phyloP scores from a whole-genome alignment of 2,329 filamentous ascomycete species.

The Pseudodiploospora longispora region DNA sequence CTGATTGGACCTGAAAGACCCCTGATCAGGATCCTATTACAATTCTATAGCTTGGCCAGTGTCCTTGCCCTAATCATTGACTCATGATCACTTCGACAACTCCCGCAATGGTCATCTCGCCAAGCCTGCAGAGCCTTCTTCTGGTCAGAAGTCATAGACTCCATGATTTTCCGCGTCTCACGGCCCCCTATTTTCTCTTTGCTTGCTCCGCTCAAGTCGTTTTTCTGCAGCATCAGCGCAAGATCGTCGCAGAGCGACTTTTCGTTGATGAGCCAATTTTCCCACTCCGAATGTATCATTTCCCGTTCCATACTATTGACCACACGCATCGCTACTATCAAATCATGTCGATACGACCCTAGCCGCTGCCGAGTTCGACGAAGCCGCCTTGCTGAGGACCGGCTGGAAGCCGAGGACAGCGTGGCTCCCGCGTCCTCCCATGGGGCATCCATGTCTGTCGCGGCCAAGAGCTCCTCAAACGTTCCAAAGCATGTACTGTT shows the following conservation, averaged over 20 bases:
- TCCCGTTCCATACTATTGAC: constrained; percentile 86
- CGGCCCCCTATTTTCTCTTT: constrained; percentile 15
- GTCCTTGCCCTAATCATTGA: constrained; percentile 23
- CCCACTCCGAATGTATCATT: constrained; percentile 81
- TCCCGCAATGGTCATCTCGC: constrained; percentile 48
- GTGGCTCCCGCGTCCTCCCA: constrained; percentile 43
- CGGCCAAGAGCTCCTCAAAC: constrained; percentile 51
- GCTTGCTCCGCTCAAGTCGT: constrained; percentile 12
- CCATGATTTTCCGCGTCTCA: constrained; percentile 23
- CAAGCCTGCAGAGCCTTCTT: constrained; percentile 36
- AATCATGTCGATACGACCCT: constrained; percentile 77
- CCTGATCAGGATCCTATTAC: no score
- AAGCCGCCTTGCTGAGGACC: constrained; percentile 55
- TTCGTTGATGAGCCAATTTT: constrained; percentile 83
- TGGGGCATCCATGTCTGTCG: constrained; percentile 49
- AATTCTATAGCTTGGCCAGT: constrained; percentile 14
- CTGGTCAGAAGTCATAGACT: constrained; percentile 20
- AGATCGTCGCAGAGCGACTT: constrained; percentile 63
- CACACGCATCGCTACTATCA: constrained; percentile 82
- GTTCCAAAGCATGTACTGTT: constrained; percentile 54
- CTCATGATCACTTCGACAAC: constrained; percentile 40
- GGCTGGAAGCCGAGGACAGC: constrained; percentile 40
- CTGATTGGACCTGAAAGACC: no score
- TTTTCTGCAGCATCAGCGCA: constrained; percentile 32
- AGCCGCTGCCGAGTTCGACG: constrained; percentile 75